Percentiles rank a stretch among this genome's conserved stretches.
Conservation (phyloP, 768 basidiomycete genomes). For the Dioszegia aurantiaca region DNA sequence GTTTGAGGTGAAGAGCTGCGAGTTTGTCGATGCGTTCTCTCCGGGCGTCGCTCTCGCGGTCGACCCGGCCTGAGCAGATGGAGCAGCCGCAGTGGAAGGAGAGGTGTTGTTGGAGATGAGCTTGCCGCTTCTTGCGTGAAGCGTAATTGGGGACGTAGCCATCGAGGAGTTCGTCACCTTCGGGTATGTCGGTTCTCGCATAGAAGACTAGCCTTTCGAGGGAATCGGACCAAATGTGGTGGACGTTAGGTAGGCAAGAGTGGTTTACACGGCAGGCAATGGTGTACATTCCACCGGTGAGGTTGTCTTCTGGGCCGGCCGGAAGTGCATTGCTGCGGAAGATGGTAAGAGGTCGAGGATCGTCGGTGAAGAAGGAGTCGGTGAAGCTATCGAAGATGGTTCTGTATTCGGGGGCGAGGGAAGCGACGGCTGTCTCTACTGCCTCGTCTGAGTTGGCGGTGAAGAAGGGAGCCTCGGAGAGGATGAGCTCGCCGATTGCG, state of each 20-base stretch:
- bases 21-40: neutral
- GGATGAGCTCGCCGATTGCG: neutral
- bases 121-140: neutral
- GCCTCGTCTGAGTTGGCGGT: neutral
- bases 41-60: neutral
- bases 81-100: neutral
- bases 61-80: neutral
- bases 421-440: neutral
- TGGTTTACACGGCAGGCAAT: neutral
- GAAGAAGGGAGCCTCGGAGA: neutral
- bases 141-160: neutral
- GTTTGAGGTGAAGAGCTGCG: neutral
- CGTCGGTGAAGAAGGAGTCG: neutral
- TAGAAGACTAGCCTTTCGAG: neutral
- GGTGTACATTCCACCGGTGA: slow-evolving; percentile 1
- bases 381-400: neutral
- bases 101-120: neutral
- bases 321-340: neutral
- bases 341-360: neutral
- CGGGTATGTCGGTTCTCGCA: neutral
- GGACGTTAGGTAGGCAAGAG: neutral
- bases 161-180: neutral
- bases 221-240: neutral
- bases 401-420: neutral
- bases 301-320: neutral